Evolutionary conservation across 2,329 filamentous ascomycete species (phyloP).

Genomic region (Cryphonectria nitschkei): DNA sequence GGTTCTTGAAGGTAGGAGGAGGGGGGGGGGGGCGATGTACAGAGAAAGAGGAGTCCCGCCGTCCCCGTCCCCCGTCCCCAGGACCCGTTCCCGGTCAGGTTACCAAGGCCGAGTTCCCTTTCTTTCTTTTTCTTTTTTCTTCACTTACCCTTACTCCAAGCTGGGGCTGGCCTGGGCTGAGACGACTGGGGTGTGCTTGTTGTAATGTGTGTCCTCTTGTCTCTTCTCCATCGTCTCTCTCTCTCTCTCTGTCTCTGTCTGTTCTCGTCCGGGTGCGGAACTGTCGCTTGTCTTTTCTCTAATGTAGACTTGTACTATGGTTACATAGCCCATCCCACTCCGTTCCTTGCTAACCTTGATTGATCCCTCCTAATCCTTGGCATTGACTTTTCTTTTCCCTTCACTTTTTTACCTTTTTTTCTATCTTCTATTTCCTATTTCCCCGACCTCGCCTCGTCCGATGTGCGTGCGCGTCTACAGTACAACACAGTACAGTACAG

Average conservation of each 20-base stretch:
- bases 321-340: background rate
- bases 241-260: background rate
- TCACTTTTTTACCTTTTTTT: background rate
- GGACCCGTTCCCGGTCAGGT: slow-evolving; percentile 16
- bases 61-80: background rate
- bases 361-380: background rate
- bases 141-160: background rate
- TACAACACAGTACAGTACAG: background rate
- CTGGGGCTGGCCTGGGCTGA: background rate
- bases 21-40: no score
- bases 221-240: no score
- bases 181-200: background rate
- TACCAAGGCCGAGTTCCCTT: background rate
- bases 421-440: background rate
- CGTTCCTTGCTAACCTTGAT: background rate
- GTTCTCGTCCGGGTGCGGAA: slow-evolving; percentile 1
- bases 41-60: background rate
- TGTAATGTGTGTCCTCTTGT: background rate
- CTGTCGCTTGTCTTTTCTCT: background rate
- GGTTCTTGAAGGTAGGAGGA: background rate
- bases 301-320: background rate
- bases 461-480: background rate
- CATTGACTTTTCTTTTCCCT: background rate
- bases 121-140: background rate
- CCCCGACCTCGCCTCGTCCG: slow-evolving; percentile 1